Evolutionary conservation across 179 eudicot genomes (phyloP).

Genomic region (Corrigiola litoralis): DNA sequence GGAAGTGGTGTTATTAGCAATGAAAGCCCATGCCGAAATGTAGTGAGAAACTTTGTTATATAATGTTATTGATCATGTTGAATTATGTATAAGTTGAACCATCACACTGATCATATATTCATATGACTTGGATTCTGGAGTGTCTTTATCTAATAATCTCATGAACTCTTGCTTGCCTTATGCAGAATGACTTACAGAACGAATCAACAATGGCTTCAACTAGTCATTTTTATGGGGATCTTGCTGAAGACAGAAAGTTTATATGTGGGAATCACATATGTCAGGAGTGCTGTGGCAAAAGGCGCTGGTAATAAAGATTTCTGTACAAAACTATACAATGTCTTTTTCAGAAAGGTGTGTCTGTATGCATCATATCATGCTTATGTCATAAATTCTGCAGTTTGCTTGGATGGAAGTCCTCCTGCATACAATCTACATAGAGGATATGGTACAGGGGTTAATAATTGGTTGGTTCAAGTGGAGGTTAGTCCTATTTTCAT

Average conservation of each 20-base stretch:
- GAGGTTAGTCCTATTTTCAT: constrained; percentile 48
- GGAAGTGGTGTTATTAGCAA: neutral
- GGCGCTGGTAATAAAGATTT: constrained; percentile 69
- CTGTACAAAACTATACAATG: too few relatives aligned
- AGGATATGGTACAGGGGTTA: constrained; percentile 73
- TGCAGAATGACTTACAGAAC: constrained; percentile 41
- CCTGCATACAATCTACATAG: constrained; percentile 80
- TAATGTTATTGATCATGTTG: constrained; percentile 11
- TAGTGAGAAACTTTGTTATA: neutral
- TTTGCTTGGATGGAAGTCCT: constrained; percentile 96
- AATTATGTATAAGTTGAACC: neutral
- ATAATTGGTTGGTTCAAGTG: constrained; percentile 79
- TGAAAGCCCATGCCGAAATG: neutral
- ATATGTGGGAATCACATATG: constrained; percentile 60
- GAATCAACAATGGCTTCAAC: constrained; percentile 29
- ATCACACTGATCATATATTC: constrained; percentile 9
- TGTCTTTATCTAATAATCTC: neutral
- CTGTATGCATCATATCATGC: neutral
- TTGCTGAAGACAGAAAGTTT: constrained; percentile 43
- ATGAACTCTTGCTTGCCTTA: neutral
- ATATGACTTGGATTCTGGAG: neutral
- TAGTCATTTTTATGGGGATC: constrained; percentile 29
- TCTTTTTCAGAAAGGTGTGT: neutral
- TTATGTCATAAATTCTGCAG: constrained; percentile 31
- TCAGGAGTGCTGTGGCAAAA: constrained; percentile 67